Base-by-base conservation (phyloP, 2,329 filamentous ascomycete species). In the Phaeomoniella chlamydospora region DNA sequence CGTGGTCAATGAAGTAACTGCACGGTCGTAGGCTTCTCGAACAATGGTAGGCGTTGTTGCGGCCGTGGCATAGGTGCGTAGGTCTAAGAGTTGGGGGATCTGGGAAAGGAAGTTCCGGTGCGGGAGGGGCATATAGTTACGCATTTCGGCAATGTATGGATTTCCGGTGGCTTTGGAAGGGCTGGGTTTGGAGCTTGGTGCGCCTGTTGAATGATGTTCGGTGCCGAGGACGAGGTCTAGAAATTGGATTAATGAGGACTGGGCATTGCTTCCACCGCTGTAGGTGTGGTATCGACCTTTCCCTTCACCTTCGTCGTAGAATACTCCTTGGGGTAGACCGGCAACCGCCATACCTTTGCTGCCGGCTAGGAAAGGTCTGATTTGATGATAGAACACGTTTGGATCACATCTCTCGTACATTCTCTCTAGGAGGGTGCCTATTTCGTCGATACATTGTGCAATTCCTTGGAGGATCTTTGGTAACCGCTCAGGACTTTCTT, bases 251-350 rank as follows among this genome's bases (percentile, higher is more conserved):
- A 72, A 42, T 0, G 67, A 69, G 48, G 65, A 70, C 43, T 71
- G 68, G 0, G 64, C 68, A 43, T 72, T 72, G 41, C 67, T 70
- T 1, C 68, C 68, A 2, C 68, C 68, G 18, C 65, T 62, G 39
- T 68, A 65, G 34, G 66, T 61, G 14, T 56, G 54, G 65, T 65
- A 71, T 10, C 60, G 49, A 1, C 65, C 66, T 26, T 57, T 55
- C 0, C 62, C 64, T 5, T 64, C 45, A 3, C 65, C 67, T 29
- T 63, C 51, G 36, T 70, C 65, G 42, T 69, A 71, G 42, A 67
- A 70, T 2, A 71, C 61, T 9, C 67, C 67, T 4, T 58, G 55
- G 0, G 67, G 65, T 18, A 70, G 45, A 3, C 67, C 67, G 0
- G 65, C 66, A 2, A 56, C 52, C 5, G 58, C 59, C 67, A 70